Evolutionary conservation across 2,329 filamentous ascomycete genomes (phyloP).

Genomic region (Alternaria atra): DNA sequence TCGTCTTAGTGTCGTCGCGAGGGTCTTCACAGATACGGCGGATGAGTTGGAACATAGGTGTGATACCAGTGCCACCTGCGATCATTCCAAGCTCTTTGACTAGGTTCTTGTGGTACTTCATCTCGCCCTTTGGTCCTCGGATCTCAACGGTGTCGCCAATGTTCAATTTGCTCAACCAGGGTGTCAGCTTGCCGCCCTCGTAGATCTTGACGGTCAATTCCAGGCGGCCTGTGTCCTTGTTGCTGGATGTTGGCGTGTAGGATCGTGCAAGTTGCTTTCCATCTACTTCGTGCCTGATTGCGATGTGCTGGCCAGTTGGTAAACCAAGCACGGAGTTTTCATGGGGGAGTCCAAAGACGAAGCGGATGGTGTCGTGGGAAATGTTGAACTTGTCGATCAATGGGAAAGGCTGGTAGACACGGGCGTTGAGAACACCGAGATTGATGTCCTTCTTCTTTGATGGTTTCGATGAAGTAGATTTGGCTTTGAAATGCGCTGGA

Average conservation of each 20-base stretch:
- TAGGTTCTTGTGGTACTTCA: conserved; percentile 56
- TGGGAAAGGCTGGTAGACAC: conserved; percentile 59
- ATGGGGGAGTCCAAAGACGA: conserved; percentile 39
- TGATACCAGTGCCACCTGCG: conserved; percentile 63
- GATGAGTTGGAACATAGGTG: conserved; percentile 70
- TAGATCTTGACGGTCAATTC: conserved; percentile 65
- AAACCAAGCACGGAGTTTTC: conserved; percentile 40
- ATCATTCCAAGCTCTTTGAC: conserved; percentile 64
- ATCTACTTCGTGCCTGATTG: conserved; percentile 68
- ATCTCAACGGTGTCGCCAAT: conserved; percentile 62
- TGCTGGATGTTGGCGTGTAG: conserved; percentile 54
- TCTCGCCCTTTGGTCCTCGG: conserved; percentile 66
- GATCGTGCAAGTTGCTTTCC: conserved; percentile 57
- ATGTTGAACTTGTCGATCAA: conserved; percentile 42
- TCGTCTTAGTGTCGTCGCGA: conserved; percentile 64
- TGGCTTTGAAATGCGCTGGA: conserved; percentile 23
- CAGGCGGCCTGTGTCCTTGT: conserved; percentile 66
- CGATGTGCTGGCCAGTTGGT: conserved; percentile 49
- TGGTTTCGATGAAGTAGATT: conserved; percentile 10
- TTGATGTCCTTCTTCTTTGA: conserved; percentile 26
- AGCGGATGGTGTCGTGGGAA: conserved; percentile 31
- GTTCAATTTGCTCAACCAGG: conserved; percentile 58
- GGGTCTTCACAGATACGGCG: conserved; percentile 69
- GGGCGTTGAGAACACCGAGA: conserved; percentile 61
- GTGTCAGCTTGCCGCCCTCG: conserved; percentile 59